Base-by-base conservation (phyloP, 257 asterid species). In the Hygrophila difformis region DNA sequence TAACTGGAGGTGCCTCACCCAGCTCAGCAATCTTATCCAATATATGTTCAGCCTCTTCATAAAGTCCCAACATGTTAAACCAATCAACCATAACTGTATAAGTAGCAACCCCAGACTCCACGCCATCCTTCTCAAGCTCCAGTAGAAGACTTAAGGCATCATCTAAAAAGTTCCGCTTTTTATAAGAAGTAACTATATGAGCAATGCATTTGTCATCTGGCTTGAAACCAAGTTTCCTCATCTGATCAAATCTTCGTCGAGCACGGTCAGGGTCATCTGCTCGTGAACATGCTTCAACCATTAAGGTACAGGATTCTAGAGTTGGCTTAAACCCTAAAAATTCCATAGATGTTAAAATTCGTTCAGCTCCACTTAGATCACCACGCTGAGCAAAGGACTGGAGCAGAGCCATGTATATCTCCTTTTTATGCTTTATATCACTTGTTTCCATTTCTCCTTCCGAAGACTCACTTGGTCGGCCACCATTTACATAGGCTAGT, bases 151-250 rank as follows among this genome's bases (percentile, higher is more conserved):
- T 45, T 56, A 85, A 64, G 28, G 88, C 96, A 18, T 66, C 60
- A 38, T 77, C 88, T 67, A 89, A 66, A 7, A 39, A 37, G 66
- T 82, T 66, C 24, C 56, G 51, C 65, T 74, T 72, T 51, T 60
- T 77, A 61, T 85, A 86, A 18, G 84, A 84, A 12, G 78, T 50
- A 53, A 89, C 55, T 74, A 85, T 60, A 64, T 54, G 51, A 44
- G 94, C 85, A 5, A 73, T 73, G 64, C 86, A 77, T 57, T 69
- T 73, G 42, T 89, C 96, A 53, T 85, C 94, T 2, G 98, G 98
- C 71, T 70, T 77, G 64, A 53, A 60, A 46, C 94, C 88, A 6
- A 76, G 69, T 51, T 51, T 74, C 15, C 55, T 60, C 69, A 89
- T 72, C 66, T 56, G 42, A 50, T 70, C 77, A 38, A 89, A 89